Base-by-base conservation (phyloP, 225 moss, liverwort and hornwort species). In the Pleurozium schreberi region DNA sequence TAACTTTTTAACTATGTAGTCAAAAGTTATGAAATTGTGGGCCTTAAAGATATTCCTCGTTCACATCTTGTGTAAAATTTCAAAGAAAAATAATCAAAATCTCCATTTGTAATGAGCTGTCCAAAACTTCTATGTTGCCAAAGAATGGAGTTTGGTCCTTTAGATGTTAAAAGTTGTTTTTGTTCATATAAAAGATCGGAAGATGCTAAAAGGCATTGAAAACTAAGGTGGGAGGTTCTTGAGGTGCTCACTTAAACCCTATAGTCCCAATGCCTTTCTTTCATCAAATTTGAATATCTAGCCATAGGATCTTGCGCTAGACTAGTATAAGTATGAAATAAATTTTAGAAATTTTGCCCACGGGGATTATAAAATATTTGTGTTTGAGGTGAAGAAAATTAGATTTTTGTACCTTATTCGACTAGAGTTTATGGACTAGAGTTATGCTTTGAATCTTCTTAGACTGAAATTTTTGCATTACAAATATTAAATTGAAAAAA, bases 141-240 rank as follows among this genome's bases (percentile, higher is more conserved):
- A n/a, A n/a, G n/a, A n/a, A n/a, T n/a, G n/a, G n/a, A n/a, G n/a
- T n/a, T n/a, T n/a, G n/a, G n/a, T n/a, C n/a, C n/a, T n/a, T n/a
- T n/a, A n/a, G n/a, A n/a, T n/a, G n/a, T n/a, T n/a, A n/a, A n/a
- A n/a, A n/a, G n/a, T n/a, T 30, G 3, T 8, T 11, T 18, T 11
- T 47, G 1, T 31, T 6, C 1, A 6, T 18, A 18, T 1, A 3
- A 4, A 71, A 71, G 9, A 43, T 14, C 16, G 3, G 10, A 45
- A 71, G 26, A 5, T 16, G 10, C 43, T 71, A 5, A 16, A 27
- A 27, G 10, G 16, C 8, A 71, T 2, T 3, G 17, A 27, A 9
- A 27, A 43, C 1, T 26, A 42, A 26, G 5, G 25, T 13, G 8
- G 23, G 40, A 69, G 69, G 14, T 40, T 12, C 2, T 40, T 40